Percentiles rank a stretch among this genome's conserved stretches.
phyloP scores from a whole-genome alignment of 2,329 filamentous ascomycete species.

The Xylariales sp. region DNA sequence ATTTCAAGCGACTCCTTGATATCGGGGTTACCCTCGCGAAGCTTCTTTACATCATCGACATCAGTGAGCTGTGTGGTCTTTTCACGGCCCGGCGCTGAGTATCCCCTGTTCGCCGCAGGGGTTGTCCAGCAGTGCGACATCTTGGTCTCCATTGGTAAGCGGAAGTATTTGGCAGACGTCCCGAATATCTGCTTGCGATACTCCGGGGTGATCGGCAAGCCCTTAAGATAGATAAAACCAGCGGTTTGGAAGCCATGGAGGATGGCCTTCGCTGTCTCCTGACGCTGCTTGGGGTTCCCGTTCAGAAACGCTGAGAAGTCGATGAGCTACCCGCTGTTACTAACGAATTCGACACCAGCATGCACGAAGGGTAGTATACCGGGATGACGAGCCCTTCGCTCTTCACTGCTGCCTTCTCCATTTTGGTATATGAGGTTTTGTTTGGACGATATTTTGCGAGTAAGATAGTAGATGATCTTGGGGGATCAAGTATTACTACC shows the following conservation, averaged over 20 bases:
- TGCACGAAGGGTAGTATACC: slow-evolving; percentile 26
- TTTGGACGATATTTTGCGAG: background rate
- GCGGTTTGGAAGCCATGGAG: slow-evolving; percentile 77
- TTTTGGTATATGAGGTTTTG: slow-evolving; percentile 13
- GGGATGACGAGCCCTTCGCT: slow-evolving; percentile 51
- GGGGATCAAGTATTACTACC: no score
- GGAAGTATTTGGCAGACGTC: slow-evolving; percentile 68
- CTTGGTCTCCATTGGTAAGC: slow-evolving; percentile 57
- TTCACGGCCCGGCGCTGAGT: slow-evolving; percentile 64
- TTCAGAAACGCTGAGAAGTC: slow-evolving; percentile 71
- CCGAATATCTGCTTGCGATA: slow-evolving; percentile 59
- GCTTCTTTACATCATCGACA: slow-evolving; percentile 48
- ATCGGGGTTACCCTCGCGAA: slow-evolving; percentile 56
- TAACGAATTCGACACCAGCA: background rate
- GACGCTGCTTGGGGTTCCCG: slow-evolving; percentile 56
- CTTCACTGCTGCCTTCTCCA: slow-evolving; percentile 41
- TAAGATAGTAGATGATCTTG: no score
- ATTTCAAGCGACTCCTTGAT: slow-evolving; percentile 65
- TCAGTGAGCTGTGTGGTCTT: slow-evolving; percentile 60
- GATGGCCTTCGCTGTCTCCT: slow-evolving; percentile 64
- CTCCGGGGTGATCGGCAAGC: slow-evolving; percentile 64
- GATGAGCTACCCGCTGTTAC: slow-evolving; percentile 54
- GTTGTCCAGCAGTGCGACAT: slow-evolving; percentile 65
- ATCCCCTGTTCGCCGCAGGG: slow-evolving; percentile 68
- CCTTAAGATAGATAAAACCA: slow-evolving; percentile 84